A percentile compares a stretch with the other conserved stretches of the same genome.
phyloP scores from a whole-genome alignment of 1,284 basidiomycete genomes.

The Moesziomyces parantarcticus region DNA sequence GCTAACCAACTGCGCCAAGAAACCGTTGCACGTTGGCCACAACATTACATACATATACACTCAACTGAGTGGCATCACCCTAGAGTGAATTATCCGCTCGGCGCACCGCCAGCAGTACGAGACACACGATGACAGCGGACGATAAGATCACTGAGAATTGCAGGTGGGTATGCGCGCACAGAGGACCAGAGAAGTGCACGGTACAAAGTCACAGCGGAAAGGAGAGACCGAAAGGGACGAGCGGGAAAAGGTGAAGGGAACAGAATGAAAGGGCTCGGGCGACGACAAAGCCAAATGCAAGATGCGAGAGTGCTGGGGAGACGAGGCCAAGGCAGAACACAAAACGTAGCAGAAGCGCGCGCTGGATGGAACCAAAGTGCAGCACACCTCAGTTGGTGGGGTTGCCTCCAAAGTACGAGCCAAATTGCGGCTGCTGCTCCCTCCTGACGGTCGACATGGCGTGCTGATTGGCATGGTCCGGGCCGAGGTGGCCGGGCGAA shows the following conservation, averaged over 20 bases:
- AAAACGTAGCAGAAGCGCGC: not conserved
- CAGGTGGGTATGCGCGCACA: slow-evolving; percentile 9
- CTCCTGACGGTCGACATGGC: slow-evolving; percentile 2
- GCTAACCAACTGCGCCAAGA: slow-evolving; percentile 56
- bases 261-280: not conserved
- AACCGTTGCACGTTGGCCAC: slow-evolving; percentile 4
- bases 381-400: slow-evolving; percentile 8
- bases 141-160: slow-evolving; percentile 4
- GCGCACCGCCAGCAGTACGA: no score
- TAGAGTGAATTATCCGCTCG: no score
- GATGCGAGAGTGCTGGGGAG: not conserved
- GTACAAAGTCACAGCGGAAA: slow-evolving; percentile 5
- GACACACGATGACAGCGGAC: no score
- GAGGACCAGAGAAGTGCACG: slow-evolving; percentile 2
- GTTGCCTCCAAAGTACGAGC: slow-evolving; percentile 24
- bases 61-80: no score
- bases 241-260: not conserved
- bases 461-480: slow-evolving; percentile 3
- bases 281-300: slow-evolving; percentile 1
- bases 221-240: no score
- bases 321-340: not conserved
- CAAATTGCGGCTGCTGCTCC: slow-evolving; percentile 17
- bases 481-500: slow-evolving; percentile 17
- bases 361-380: not conserved
- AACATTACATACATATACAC: no score